Conservation (phyloP, 2,329 filamentous ascomycete genomes). For the Botrytis squamosa region DNA sequence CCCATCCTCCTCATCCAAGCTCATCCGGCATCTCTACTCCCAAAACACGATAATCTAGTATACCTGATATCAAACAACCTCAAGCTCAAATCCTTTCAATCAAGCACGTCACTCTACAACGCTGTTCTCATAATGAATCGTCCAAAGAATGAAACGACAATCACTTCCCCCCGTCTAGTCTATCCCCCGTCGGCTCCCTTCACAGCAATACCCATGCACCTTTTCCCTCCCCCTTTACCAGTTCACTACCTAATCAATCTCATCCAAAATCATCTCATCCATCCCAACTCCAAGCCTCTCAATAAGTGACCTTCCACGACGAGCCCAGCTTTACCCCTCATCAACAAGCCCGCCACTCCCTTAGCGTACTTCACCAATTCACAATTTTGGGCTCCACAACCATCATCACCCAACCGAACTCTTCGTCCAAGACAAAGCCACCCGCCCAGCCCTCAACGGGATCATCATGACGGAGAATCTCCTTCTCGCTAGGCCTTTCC, state of each 20-base stretch:
- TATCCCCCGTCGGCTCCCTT: background rate
- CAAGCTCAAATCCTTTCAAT: background rate
- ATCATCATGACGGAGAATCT: background rate
- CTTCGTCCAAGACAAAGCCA: background rate
- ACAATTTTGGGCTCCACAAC: background rate
- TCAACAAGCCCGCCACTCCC: background rate
- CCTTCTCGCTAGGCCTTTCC: background rate
- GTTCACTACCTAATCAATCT: background rate
- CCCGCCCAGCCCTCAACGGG: background rate
- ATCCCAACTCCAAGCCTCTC: background rate
- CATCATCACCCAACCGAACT: background rate
- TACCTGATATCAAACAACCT: background rate
- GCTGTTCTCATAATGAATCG: background rate
- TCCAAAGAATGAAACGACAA: background rate
- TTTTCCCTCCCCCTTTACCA: background rate
- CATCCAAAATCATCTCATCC: background rate
- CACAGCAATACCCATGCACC: background rate
- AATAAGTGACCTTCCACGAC: background rate
- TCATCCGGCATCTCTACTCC: background rate
- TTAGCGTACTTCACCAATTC: background rate
- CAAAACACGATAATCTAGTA: background rate
- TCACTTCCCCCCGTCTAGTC: background rate
- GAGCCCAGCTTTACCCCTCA: background rate
- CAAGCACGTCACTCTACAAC: background rate
- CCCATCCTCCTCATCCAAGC: background rate